Evolutionary conservation across 805 yeast genomes (phyloP).

Genomic region (Grigorovia humatica): DNA sequence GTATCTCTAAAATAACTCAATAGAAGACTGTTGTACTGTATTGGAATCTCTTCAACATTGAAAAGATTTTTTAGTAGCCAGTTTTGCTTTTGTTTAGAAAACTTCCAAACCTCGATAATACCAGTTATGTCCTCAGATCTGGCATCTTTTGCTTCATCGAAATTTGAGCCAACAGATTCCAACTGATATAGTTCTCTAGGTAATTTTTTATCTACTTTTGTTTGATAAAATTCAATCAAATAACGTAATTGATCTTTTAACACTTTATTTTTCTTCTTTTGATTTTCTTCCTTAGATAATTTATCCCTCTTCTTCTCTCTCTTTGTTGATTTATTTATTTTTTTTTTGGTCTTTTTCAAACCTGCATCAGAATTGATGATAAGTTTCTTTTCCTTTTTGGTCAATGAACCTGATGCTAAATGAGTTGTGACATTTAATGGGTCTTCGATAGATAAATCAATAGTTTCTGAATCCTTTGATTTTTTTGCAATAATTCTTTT

Average conservation of each 20-base stretch:
- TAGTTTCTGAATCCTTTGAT: constrained; percentile 7
- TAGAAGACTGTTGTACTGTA: constrained; percentile 19
- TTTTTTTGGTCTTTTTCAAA: constrained; percentile 5
- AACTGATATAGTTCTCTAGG: constrained; percentile 15
- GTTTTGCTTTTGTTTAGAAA: constrained; percentile 29
- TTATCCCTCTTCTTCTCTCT: constrained; percentile 21
- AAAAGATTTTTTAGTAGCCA: constrained; percentile 29
- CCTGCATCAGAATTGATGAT: constrained; percentile 16
- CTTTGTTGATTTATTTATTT: constrained; percentile 9
- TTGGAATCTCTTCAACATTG: constrained; percentile 19
- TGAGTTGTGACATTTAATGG: constrained; percentile 30
- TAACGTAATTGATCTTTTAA: constrained; percentile 28
- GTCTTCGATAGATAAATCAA: constrained; percentile 12
- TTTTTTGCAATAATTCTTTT: constrained; percentile 22
- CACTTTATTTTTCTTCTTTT: constrained; percentile 15
- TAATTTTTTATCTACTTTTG: constrained; percentile 16
- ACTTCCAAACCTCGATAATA: constrained; percentile 28
- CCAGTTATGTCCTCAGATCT: constrained; percentile 6
- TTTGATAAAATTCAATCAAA: constrained; percentile 25
- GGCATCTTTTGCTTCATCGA: constrained; percentile 6
- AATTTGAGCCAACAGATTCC: constrained; percentile 18
- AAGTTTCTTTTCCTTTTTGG: constrained; percentile 23
- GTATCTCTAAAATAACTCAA: constrained; percentile 23
- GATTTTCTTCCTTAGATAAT: constrained; percentile 20
- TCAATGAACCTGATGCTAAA: constrained; percentile 25